phyloP scores from a whole-genome alignment of 306 rosid genomes.

The Fagus sylvatica region DNA sequence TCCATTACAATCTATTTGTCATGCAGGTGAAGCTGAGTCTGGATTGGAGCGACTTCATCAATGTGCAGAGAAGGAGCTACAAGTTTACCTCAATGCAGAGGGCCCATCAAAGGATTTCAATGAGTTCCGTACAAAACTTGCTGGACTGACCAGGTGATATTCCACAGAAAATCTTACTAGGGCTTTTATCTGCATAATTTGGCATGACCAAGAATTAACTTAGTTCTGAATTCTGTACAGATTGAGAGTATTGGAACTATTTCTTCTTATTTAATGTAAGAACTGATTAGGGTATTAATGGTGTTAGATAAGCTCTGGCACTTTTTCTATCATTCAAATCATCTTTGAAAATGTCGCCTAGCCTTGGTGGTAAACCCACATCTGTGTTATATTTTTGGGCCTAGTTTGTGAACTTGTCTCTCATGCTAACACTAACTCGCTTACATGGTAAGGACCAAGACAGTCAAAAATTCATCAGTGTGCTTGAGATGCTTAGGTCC shows the following conservation, averaged over 20 bases:
- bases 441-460: too few species aligned
- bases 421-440: not conserved
- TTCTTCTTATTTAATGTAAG: not conserved
- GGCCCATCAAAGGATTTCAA: constrained; percentile 75
- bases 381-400: not conserved
- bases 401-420: not conserved
- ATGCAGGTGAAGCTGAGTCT: constrained; percentile 73
- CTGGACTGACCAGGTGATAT: constrained; percentile 78
- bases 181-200: not conserved
- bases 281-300: not conserved
- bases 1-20: not conserved
- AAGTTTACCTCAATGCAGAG: constrained; percentile 55
- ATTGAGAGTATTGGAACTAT: not conserved
- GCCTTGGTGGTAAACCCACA: not conserved
- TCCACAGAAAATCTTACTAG: too few species aligned
- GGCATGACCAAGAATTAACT: not conserved
- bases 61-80: constrained; percentile 78
- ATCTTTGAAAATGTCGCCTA: not conserved
- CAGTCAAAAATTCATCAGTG: not conserved
- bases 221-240: not conserved
- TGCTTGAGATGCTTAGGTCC: not conserved
- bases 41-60: constrained; percentile 83
- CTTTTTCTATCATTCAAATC: not conserved
- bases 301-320: not conserved
- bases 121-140: constrained; percentile 73